Evolutionary conservation across 352 stramenopile species (phyloP).

Genomic region (Elongisporangium undulatum): DNA sequence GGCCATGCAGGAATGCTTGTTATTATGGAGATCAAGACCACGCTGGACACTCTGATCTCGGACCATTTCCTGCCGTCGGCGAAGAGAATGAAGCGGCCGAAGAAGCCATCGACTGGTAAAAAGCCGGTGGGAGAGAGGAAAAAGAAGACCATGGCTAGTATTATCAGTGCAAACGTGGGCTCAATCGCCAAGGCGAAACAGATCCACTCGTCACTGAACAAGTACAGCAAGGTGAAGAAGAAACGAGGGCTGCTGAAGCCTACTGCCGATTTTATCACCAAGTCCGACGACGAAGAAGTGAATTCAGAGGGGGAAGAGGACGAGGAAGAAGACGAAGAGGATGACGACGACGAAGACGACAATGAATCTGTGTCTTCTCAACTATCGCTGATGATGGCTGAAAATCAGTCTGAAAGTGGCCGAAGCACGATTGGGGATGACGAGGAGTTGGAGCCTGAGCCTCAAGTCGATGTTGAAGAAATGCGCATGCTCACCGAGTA

Average conservation of each 20-base stretch:
- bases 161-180: slow-evolving; percentile 22
- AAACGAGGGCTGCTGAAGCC: slow-evolving; percentile 10
- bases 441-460: slow-evolving; percentile 13
- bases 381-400: slow-evolving; percentile 33
- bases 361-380: slow-evolving; percentile 21
- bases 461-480: slow-evolving; percentile 27
- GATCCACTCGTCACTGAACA: slow-evolving; percentile 25
- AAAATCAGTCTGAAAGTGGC: slow-evolving; percentile 64
- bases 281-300: slow-evolving; percentile 20
- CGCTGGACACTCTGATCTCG: slow-evolving; percentile 47
- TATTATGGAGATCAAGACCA: slow-evolving; percentile 60
- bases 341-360: slow-evolving; percentile 44
- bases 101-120: slow-evolving; percentile 22
- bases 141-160: slow-evolving; percentile 14
- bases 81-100: slow-evolving; percentile 54
- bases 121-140: slow-evolving; percentile 11
- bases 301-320: slow-evolving; percentile 37
- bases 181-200: slow-evolving; percentile 31
- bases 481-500: slow-evolving; percentile 52
- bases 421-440: slow-evolving; percentile 34
- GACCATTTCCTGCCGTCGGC: slow-evolving; percentile 44
- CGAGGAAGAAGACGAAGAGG: slow-evolving; percentile 31
- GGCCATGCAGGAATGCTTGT: slow-evolving; percentile 74
- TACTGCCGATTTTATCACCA: slow-evolving; percentile 21
- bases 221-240: slow-evolving; percentile 29